Conservation (phyloP, 2,329 filamentous ascomycete genomes). For the Aureobasidium subglaciale region DNA sequence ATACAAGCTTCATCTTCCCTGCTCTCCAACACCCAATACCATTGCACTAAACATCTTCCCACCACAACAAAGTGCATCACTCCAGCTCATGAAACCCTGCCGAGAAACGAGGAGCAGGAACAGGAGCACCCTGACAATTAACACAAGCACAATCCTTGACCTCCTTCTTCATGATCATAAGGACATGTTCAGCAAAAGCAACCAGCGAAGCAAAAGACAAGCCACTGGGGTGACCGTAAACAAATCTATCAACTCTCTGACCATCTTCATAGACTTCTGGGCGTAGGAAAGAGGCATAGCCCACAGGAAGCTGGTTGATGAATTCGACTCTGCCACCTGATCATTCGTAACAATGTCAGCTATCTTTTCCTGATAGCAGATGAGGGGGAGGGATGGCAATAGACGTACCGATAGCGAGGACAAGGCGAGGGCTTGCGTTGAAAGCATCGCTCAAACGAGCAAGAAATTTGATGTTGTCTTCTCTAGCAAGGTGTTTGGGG, state of each 20-base stretch:
- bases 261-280: not conserved
- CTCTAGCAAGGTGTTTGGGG: not conserved
- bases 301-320: not conserved
- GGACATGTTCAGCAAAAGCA: not conserved
- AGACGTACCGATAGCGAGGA: not conserved
- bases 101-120: not conserved
- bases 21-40: no score
- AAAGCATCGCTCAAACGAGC: not conserved
- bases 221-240: not conserved
- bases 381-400: not conserved
- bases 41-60: no score
- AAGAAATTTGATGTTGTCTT: not conserved
- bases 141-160: not conserved
- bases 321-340: not conserved
- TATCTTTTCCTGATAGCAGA: not conserved
- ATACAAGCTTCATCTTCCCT: no score
- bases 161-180: not conserved
- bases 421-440: not conserved
- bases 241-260: not conserved
- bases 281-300: not conserved
- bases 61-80: no score
- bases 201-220: not conserved
- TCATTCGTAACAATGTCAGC: not conserved
- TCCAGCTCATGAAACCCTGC: not conserved
- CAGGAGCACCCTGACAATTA: not conserved